Percentiles rank a stretch among this genome's conserved stretches.
phyloP scores from a whole-genome alignment of 768 basidiomycete genomes.

The Nevesoporus exiguus region DNA sequence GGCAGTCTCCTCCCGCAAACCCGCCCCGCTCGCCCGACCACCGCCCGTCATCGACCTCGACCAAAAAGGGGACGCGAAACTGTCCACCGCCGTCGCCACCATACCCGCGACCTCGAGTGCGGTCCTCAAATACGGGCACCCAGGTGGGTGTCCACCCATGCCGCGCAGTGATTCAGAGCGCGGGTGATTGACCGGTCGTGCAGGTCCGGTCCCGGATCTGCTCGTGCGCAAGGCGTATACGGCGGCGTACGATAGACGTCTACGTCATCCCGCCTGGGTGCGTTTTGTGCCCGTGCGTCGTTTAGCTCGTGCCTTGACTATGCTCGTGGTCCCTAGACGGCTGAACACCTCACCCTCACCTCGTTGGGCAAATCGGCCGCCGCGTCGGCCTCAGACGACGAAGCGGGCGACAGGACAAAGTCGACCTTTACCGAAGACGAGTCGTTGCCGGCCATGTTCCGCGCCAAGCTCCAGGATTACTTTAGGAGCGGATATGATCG shows the following conservation, averaged over 20 bases:
- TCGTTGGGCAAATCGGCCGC: conserved; percentile 55
- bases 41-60: conserved; percentile 45
- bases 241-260: conserved; percentile 84
- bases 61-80: conserved; percentile 39
- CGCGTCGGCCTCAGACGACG: conserved; percentile 34
- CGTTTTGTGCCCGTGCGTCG: conserved; percentile 11
- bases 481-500: conserved; percentile 93
- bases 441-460: conserved; percentile 69
- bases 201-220: conserved; percentile 82
- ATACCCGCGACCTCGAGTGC: conserved; percentile 25
- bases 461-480: conserved; percentile 85
- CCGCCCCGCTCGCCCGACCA: conserved; percentile 12
- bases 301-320: neutral
- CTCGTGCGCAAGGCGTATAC: conserved; percentile 81
- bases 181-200: conserved; percentile 6
- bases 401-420: conserved; percentile 63
- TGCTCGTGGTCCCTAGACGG: conserved; percentile 55
- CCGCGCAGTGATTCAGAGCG: neutral
- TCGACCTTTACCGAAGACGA: conserved; percentile 84
- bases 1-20: conserved; percentile 38
- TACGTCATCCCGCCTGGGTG: conserved; percentile 94
- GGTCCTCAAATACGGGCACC: conserved; percentile 47
- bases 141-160: conserved; percentile 16
- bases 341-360: conserved; percentile 86
- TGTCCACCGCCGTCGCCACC: conserved; percentile 34